These are phyloP conservation scores for Porcisia hertigi DNA, from an alignment of 208 protist genomes.

Conservation along the genomic window DNA sequence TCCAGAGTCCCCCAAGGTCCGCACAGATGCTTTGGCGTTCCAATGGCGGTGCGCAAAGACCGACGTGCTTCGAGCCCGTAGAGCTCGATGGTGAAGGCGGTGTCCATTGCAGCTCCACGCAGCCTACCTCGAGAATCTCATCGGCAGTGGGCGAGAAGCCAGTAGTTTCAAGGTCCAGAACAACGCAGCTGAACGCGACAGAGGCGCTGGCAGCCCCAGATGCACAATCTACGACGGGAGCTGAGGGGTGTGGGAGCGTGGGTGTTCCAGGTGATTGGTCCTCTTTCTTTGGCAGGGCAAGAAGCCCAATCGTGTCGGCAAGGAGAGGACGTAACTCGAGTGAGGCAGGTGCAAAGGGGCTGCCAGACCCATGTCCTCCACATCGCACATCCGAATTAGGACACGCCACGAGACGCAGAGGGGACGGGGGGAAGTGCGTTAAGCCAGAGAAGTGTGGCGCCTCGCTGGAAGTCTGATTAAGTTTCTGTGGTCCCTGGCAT, in stretches of 20 bases:
- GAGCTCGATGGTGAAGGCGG: conserved; percentile 1
- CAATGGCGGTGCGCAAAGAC: background rate
- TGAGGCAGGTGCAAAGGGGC: conserved; percentile 1
- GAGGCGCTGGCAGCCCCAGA: background rate
- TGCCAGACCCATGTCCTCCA: background rate
- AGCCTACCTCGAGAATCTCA: conserved; percentile 62
- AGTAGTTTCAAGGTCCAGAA: conserved; percentile 73
- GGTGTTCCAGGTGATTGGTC: background rate
- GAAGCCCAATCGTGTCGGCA: conserved; percentile 12
- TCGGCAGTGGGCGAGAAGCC: conserved; percentile 45
- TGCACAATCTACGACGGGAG: background rate
- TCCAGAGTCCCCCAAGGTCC: conserved; percentile 32
- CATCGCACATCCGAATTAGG: background rate
- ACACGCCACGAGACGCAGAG: background rate
- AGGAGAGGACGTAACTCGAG: conserved; percentile 8
- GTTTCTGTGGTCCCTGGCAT: background rate
- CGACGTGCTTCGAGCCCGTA: background rate
- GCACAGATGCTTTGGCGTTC: background rate
- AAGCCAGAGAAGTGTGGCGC: background rate
- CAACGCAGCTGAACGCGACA: conserved; percentile 36
- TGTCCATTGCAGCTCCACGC: conserved; percentile 62
- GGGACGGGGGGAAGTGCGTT: background rate
- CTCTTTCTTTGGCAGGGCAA: background rate
- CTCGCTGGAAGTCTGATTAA: background rate
- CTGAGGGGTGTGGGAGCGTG: background rate